These are phyloP conservation scores for Paulownia fortunei DNA, from an alignment of 257 asterid species.

Conservation along the genomic window DNA sequence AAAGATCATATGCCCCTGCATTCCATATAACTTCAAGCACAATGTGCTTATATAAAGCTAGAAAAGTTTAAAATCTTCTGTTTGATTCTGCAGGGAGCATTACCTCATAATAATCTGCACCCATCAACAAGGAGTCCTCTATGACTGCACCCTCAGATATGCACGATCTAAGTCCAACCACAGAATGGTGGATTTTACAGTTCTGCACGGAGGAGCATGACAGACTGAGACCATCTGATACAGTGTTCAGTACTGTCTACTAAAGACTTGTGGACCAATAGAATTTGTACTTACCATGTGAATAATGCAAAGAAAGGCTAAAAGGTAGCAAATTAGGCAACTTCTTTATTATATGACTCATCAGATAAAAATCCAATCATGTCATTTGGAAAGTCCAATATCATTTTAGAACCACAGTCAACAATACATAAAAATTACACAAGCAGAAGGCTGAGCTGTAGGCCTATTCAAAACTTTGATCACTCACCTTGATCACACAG, in stretches of 20 bases:
- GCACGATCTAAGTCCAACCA: slow-evolving; percentile 95
- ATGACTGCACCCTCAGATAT: slow-evolving; percentile 91
- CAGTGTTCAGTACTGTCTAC: background rate
- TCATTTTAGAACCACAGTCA: background rate
- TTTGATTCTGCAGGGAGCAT: slow-evolving; percentile 21
- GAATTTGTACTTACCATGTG: background rate
- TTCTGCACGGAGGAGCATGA: slow-evolving; percentile 54
- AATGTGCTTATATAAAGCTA: background rate
- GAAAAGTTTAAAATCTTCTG: background rate
- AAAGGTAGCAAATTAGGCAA: background rate
- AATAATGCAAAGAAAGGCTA: slow-evolving; percentile 19
- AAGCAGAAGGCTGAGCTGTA: background rate
- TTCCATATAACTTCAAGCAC: slow-evolving; percentile 1
- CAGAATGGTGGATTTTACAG: slow-evolving; percentile 94
- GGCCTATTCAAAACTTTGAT: slow-evolving; percentile 16
- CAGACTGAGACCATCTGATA: background rate
- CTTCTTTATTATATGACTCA: background rate
- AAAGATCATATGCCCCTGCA: background rate
- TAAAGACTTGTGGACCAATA: background rate
- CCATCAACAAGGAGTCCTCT: slow-evolving; percentile 89
- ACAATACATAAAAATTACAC: background rate
- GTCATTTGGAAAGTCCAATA: background rate
- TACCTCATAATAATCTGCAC: slow-evolving; percentile 97
- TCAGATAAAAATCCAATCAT: background rate
- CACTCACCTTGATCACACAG: slow-evolving; percentile 86